Evolutionary conservation across 352 stramenopile species (phyloP).

Genomic region (Globisporangium okanoganense): DNA sequence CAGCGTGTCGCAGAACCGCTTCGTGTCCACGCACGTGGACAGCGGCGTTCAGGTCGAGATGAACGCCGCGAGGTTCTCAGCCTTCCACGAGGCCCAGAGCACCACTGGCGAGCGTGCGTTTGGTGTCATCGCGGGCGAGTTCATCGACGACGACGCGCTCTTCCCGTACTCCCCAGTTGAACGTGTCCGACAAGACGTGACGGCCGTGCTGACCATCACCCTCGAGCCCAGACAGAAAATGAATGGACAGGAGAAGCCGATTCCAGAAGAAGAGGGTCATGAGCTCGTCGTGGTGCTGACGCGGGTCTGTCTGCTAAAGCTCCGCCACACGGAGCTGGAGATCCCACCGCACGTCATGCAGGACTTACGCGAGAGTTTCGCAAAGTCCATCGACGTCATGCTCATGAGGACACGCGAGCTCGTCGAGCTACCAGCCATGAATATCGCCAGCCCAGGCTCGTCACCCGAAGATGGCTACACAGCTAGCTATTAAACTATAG

Average conservation of each 20-base stretch:
- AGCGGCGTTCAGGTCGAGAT: slow-evolving; percentile 7
- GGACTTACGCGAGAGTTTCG: neutral
- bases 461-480: no score
- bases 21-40: neutral
- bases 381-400: slow-evolving; percentile 3
- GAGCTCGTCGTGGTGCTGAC: slow-evolving; percentile 8
- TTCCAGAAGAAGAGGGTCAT: neutral
- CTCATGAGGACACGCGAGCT: neutral
- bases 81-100: neutral
- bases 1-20: neutral
- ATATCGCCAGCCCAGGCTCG: no score
- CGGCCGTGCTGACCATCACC: neutral
- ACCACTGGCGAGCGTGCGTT: neutral
- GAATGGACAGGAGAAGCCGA: neutral
- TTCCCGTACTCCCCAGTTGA: slow-evolving; percentile 5
- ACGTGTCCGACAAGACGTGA: slow-evolving; percentile 2
- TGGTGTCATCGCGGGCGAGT: slow-evolving; percentile 4
- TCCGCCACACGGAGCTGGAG: neutral
- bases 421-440: neutral
- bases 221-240: neutral
- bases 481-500: no score
- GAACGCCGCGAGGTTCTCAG: neutral
- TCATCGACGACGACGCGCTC: slow-evolving; percentile 3
- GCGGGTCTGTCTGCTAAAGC: slow-evolving; percentile 4
- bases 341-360: neutral